Conservation (phyloP, 805 yeast species). For the Ogataea trehalophila region DNA sequence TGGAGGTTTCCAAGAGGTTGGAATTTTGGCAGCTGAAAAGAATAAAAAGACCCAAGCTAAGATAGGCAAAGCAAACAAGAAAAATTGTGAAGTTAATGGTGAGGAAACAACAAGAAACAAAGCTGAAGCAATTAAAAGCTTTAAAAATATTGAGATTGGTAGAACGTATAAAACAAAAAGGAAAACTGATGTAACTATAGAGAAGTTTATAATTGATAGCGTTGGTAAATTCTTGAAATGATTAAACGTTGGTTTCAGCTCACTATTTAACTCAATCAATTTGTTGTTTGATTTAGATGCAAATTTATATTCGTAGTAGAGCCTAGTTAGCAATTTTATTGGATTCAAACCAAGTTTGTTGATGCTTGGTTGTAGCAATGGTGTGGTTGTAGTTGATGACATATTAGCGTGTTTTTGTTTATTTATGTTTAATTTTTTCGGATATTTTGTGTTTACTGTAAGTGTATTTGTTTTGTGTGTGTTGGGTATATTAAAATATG, state of each 20-base stretch:
- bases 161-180: slow-evolving; percentile 53
- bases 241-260: slow-evolving; percentile 18
- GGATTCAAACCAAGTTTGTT: slow-evolving; percentile 11
- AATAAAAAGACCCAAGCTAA: slow-evolving; percentile 81
- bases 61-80: slow-evolving; percentile 77
- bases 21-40: slow-evolving; percentile 71
- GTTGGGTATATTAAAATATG: no score
- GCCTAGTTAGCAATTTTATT: slow-evolving; percentile 12
- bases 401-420: neutral
- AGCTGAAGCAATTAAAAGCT: slow-evolving; percentile 30
- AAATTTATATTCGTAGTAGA: slow-evolving; percentile 15
- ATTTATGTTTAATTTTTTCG: no score
- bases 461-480: no score
- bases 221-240: slow-evolving; percentile 16
- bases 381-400: neutral
- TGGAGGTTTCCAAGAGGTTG: slow-evolving; percentile 75
- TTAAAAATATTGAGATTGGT: slow-evolving; percentile 46
- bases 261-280: slow-evolving; percentile 14
- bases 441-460: no score
- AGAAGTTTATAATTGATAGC: slow-evolving; percentile 37
- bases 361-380: neutral
- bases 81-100: slow-evolving; percentile 81
- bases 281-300: slow-evolving; percentile 18
- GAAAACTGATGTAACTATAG: slow-evolving; percentile 44
- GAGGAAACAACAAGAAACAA: slow-evolving; percentile 47